phyloP scores from a whole-genome alignment of 2,329 filamentous ascomycete species.

The Plenodomus biglobosus region DNA sequence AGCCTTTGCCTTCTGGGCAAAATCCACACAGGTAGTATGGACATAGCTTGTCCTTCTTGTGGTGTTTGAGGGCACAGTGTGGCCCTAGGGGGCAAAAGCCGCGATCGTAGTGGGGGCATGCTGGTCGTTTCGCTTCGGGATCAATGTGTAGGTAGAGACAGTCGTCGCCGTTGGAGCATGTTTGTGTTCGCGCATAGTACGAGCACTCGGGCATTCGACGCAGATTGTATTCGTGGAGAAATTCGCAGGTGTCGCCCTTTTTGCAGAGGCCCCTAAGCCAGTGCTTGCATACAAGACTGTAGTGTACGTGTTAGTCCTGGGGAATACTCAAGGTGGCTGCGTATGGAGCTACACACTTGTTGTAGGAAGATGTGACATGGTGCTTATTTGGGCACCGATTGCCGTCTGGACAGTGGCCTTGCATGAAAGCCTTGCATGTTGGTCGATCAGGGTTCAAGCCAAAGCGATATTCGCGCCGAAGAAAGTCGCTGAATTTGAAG shows the following conservation, averaged over 20 bases:
- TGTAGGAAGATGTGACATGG: constrained; percentile 62
- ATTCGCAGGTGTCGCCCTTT: constrained; percentile 95
- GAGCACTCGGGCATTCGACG: constrained; percentile 98
- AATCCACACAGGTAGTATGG: constrained; percentile 89
- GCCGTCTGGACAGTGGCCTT: constrained; percentile 84
- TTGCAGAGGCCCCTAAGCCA: constrained; percentile 97
- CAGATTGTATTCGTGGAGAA: constrained; percentile 97
- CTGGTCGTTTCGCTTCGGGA: constrained; percentile 66
- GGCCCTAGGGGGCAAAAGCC: constrained; percentile 94
- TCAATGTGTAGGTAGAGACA: constrained; percentile 92
- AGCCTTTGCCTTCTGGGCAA: constrained; percentile 79
- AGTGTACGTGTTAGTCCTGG: neutral
- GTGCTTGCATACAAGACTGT: constrained; percentile 90
- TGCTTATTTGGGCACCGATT: constrained; percentile 85
- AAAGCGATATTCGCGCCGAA: constrained; percentile 80
- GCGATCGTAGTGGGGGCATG: constrained; percentile 80
- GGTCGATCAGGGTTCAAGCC: constrained; percentile 70
- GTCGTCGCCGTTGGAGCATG: constrained; percentile 95
- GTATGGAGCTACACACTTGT: constrained; percentile 52
- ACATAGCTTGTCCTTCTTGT: constrained; percentile 73
- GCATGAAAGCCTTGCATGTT: constrained; percentile 80
- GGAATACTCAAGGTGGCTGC: neutral
- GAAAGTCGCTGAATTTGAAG: constrained; percentile 85
- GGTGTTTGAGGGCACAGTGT: constrained; percentile 83
- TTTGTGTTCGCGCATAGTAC: constrained; percentile 89